Evolutionary conservation across 176 grass and related monocot genomes (phyloP), one percentile per base, ranked within the genome.

Genomic region (sorghum (Sorghum bicolor)): DNA sequence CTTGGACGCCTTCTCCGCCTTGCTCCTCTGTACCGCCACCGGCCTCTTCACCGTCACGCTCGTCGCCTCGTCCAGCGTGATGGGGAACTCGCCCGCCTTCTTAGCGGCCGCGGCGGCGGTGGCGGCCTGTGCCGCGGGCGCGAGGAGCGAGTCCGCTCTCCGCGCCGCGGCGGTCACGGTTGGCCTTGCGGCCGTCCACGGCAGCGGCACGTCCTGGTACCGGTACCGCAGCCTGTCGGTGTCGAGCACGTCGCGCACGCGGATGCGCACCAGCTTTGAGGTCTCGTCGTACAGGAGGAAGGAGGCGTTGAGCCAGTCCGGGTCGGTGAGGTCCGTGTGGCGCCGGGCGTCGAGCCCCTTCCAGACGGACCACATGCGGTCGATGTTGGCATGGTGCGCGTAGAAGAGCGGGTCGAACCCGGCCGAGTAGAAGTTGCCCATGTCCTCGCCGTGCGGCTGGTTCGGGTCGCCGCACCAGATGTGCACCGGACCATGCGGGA

Each of bases 251-350:
- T 91, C 88, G 67, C 85, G 90, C 28, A 91, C 37, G 66, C 80
- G 79, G 64, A 93, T 85, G 58, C 77, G 72, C 63, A 93, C 88
- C 2, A 91, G 70, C 66, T 84, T 79, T 15, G 88, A 48, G 34
- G 47, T 76, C 85, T 94, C 92, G 81, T 94, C 86, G 77, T 88
- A 94, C 83, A 94, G 88, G 65, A 91, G 79, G 79, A 94, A 94
- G 70, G 67, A 68, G 40, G 92, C 53, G 68, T 88, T 77, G 15
- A 94, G 83, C 92, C 92, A 94, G 86, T 94, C 88, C 4, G 64
- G 60, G 62, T 94, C 88, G 25, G 65, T 40, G 74, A 88, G 85
- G 73, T 90, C 86, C 26, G 3, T 55, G 80, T 84, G 87, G 24
- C 81, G 77, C 10, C 67, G 66, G 19, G 53, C 37, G 77, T 82